Percentiles rank a stretch among this genome's conserved stretches.
These are phyloP conservation scores for Zanthoxylum bungeanum DNA, from an alignment of 345 rosid species.

Conservation along the genomic window DNA sequence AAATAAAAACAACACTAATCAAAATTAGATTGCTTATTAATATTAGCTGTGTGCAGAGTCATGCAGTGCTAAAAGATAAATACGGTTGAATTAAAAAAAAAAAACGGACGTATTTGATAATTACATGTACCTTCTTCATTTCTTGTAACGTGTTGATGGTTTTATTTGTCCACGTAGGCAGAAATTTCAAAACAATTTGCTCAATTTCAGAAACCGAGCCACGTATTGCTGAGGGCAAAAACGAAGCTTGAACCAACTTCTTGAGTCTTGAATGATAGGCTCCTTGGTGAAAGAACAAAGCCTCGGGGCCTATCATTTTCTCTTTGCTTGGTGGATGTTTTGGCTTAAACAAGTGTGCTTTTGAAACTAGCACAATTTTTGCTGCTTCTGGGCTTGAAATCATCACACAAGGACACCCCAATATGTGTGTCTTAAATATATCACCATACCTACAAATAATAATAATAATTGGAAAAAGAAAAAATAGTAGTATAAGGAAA, in stretches of 20 bases:
- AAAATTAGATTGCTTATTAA: neutral
- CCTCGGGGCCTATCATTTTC: constrained; percentile 81
- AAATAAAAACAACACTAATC: constrained; percentile 13
- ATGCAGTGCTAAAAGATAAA: neutral
- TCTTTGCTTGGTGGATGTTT: constrained; percentile 92
- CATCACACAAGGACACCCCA: constrained; percentile 99
- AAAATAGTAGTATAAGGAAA: too few relatives aligned
- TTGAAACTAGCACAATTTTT: constrained; percentile 57
- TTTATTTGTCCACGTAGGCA: constrained; percentile 54
- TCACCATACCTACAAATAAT: constrained; percentile 58
- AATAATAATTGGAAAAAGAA: too few relatives aligned
- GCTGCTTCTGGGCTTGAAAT: constrained; percentile 88
- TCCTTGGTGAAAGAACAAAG: constrained; percentile 88
- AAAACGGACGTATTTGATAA: neutral
- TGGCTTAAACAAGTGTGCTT: constrained; percentile 80
- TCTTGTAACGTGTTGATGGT: constrained; percentile 72
- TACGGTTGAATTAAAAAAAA: neutral
- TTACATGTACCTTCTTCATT: constrained; percentile 73
- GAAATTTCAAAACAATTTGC: constrained; percentile 48
- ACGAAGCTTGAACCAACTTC: constrained; percentile 68
- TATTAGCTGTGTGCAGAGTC: neutral
- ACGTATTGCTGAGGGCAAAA: constrained; percentile 67
- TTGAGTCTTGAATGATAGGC: constrained; percentile 67
- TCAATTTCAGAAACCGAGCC: constrained; percentile 68
- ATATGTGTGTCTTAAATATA: constrained; percentile 81